A percentile compares a stretch with the other conserved stretches of the same genome.
These are phyloP conservation scores for Phytophthora pistaciae DNA, from an alignment of 352 stramenopile genomes.

Conservation along the genomic window DNA sequence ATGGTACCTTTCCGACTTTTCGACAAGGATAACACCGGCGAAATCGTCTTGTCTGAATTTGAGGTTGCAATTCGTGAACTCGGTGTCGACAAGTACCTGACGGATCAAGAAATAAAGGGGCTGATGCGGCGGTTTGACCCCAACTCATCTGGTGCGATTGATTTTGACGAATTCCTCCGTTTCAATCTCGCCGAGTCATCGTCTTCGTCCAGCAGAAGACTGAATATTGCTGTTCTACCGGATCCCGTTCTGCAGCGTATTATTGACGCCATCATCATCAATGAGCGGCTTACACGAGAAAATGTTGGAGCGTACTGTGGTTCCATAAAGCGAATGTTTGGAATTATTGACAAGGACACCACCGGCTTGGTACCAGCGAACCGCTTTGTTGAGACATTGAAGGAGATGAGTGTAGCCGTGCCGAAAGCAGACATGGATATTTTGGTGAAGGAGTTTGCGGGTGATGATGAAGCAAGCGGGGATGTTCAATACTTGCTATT, in stretches of 20 bases:
- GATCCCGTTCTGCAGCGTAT: constrained; percentile 51
- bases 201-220: constrained; percentile 50
- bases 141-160: constrained; percentile 71
- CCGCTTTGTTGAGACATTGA: constrained; percentile 67
- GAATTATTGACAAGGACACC: constrained; percentile 81
- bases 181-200: constrained; percentile 79
- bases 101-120: constrained; percentile 82
- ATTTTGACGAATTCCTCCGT: constrained; percentile 81
- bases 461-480: constrained; percentile 27
- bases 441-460: constrained; percentile 54
- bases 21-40: constrained; percentile 73
- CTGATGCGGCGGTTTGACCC: constrained; percentile 82
- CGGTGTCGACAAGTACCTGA: constrained; percentile 76
- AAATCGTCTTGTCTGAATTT: constrained; percentile 81
- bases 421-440: constrained; percentile 48
- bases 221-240: constrained; percentile 31
- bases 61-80: constrained; percentile 75
- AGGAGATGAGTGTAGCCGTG: constrained; percentile 67
- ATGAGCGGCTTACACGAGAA: constrained; percentile 54
- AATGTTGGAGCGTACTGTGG: constrained; percentile 63
- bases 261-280: constrained; percentile 55
- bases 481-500: constrained; percentile 67
- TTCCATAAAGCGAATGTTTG: constrained; percentile 84
- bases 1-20: constrained; percentile 75
- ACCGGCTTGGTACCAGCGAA: constrained; percentile 52